Conservation (phyloP, 495 filamentous ascomycete species). For the Neurospora sp. region DNA sequence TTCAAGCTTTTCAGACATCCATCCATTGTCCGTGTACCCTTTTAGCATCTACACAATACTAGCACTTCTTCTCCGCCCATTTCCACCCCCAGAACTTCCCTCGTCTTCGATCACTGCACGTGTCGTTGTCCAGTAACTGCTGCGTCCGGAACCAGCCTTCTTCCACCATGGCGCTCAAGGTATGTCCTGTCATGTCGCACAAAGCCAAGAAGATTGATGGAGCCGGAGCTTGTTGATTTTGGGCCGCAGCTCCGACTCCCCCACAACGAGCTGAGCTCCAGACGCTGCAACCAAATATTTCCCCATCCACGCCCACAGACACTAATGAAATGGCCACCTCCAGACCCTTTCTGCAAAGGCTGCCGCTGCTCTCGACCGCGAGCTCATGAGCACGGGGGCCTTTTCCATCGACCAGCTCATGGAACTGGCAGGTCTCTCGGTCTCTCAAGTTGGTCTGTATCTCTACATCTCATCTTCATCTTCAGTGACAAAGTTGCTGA, state of each 20-base stretch:
- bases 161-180: slow-evolving; percentile 37
- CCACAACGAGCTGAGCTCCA: too few species aligned
- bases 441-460: slow-evolving; percentile 72
- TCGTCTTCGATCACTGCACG: not conserved
- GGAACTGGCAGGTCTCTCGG: slow-evolving; percentile 89
- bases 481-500: not conserved
- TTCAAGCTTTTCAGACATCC: not conserved
- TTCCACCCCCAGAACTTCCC: not conserved
- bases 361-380: slow-evolving; percentile 79
- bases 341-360: slow-evolving; percentile 82
- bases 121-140: not conserved
- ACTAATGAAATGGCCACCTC: slow-evolving; percentile 10
- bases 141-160: not conserved
- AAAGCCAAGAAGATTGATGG: not conserved
- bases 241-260: not conserved
- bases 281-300: not conserved
- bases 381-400: slow-evolving; percentile 85
- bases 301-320: not conserved
- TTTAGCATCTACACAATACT: not conserved
- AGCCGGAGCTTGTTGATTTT: not conserved
- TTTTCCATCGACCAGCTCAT: slow-evolving; percentile 96
- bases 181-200: slow-evolving; percentile 10
- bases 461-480: slow-evolving; percentile 5
- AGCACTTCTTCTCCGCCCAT: not conserved
- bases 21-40: not conserved